phyloP scores from a whole-genome alignment of 768 basidiomycete genomes.

The Lentinula lateritia region DNA sequence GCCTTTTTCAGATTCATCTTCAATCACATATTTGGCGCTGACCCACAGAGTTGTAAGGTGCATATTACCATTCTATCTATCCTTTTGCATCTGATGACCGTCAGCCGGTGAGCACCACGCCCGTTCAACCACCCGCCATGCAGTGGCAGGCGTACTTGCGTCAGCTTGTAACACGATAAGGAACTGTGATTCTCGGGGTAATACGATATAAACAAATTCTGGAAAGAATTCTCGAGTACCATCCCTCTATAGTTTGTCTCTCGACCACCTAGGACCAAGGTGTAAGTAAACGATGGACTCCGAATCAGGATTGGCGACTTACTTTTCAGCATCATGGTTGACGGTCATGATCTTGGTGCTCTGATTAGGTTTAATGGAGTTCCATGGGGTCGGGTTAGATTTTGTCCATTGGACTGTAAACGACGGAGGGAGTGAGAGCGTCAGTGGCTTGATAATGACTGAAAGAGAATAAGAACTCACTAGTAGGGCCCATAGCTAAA shows the following conservation, averaged over 20 bases:
- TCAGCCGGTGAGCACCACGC: no score
- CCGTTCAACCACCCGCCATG: no score
- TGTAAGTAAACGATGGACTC: background rate
- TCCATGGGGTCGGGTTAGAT: conserved; percentile 87
- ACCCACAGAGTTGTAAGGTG: no score
- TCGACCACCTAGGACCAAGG: conserved; percentile 1
- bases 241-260: conserved; percentile 3
- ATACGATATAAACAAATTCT: background rate
- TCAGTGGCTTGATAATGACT: no score
- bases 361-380: conserved; percentile 69
- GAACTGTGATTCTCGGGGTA: background rate
- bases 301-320: conserved; percentile 15
- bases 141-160: no score
- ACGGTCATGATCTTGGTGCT: conserved; percentile 66
- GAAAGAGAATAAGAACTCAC: conserved; percentile 27
- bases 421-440: background rate
- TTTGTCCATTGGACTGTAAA: conserved; percentile 49
- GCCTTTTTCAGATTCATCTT: no score
- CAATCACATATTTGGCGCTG: no score
- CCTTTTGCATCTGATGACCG: no score
- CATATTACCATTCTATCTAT: no score
- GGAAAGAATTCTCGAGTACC: background rate
- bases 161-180: background rate
- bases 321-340: conserved; percentile 75
- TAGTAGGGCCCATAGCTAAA: conserved; percentile 52